These are phyloP conservation scores for Penicillium tannophilum DNA, from an alignment of 495 filamentous ascomycete genomes.

Conservation along the genomic window DNA sequence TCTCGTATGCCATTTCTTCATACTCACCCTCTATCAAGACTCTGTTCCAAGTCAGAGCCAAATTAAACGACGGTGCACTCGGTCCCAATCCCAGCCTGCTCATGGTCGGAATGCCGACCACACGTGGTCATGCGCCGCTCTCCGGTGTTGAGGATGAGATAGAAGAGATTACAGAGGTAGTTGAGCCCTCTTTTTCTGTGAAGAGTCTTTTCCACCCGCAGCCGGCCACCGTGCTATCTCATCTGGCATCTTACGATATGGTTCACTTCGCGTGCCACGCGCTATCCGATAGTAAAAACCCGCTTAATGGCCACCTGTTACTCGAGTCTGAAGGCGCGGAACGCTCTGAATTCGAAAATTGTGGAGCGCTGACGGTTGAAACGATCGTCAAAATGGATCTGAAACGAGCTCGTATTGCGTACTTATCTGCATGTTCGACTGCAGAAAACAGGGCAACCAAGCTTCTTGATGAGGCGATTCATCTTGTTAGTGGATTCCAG, in stretches of 20 bases:
- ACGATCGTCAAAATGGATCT: not conserved
- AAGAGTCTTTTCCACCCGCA: too few relatives aligned
- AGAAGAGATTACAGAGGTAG: too few relatives aligned
- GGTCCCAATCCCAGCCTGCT: not conserved
- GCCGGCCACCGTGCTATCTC: too few relatives aligned
- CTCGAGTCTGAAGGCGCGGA: not conserved
- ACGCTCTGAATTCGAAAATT: not conserved
- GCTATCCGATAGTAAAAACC: constrained; percentile 15
- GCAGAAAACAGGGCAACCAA: not conserved
- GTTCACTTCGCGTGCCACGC: constrained; percentile 33
- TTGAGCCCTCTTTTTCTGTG: constrained; percentile 6
- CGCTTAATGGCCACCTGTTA: constrained; percentile 26
- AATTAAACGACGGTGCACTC: too few relatives aligned
- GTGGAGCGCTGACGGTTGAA: not conserved
- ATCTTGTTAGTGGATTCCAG: constrained; percentile 6
- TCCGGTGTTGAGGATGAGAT: not conserved
- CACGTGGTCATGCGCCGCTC: not conserved
- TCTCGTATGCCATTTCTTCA: not conserved
- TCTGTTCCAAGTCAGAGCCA: not conserved
- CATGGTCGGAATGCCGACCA: not conserved
- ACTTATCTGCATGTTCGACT: constrained; percentile 3
- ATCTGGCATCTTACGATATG: constrained; percentile 14
- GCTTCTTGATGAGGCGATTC: constrained; percentile 3
- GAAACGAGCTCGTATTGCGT: not conserved
- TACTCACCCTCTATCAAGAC: not conserved